Conservation (phyloP, 257 asterid species). For the Solanum bulbocastanum region DNA sequence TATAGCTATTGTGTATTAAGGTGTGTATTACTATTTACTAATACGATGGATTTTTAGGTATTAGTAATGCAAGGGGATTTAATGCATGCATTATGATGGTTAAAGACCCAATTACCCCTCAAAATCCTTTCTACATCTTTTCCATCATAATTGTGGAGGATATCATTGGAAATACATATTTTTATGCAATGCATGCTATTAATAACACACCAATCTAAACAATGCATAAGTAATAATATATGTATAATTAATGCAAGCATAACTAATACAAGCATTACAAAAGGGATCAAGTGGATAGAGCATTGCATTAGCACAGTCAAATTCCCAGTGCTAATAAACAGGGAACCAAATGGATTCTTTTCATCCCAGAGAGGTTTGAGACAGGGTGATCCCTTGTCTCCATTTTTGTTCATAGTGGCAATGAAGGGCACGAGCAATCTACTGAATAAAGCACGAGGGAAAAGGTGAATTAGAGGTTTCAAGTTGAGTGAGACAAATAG, state of each 20-base stretch:
- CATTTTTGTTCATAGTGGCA: too few relatives aligned
- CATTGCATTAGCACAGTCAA: too few relatives aligned
- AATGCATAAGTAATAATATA: neutral
- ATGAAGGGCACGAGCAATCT: too few relatives aligned
- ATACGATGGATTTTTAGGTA: neutral
- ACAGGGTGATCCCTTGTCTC: too few relatives aligned
- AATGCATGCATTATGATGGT: neutral
- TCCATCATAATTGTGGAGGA: neutral
- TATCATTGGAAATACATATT: neutral
- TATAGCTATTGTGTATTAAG: neutral
- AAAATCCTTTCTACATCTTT: neutral
- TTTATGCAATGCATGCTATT: neutral
- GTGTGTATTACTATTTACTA: neutral
- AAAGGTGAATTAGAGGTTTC: too few relatives aligned
- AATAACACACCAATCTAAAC: neutral
- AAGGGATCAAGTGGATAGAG: too few relatives aligned
- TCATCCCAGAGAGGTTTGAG: too few relatives aligned
- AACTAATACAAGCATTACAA: neutral
- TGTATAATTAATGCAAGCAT: too few relatives aligned
- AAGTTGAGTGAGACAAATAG: too few relatives aligned
- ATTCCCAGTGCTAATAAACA: too few relatives aligned
- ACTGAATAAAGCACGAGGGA: too few relatives aligned
- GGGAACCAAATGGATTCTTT: too few relatives aligned
- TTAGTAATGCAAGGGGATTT: neutral
- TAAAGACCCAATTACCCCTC: neutral